Percentiles rank a stretch among this genome's conserved stretches.
These are phyloP conservation scores for Bacidia rubella DNA, from an alignment of 495 filamentous ascomycete genomes.

Conservation along the genomic window DNA sequence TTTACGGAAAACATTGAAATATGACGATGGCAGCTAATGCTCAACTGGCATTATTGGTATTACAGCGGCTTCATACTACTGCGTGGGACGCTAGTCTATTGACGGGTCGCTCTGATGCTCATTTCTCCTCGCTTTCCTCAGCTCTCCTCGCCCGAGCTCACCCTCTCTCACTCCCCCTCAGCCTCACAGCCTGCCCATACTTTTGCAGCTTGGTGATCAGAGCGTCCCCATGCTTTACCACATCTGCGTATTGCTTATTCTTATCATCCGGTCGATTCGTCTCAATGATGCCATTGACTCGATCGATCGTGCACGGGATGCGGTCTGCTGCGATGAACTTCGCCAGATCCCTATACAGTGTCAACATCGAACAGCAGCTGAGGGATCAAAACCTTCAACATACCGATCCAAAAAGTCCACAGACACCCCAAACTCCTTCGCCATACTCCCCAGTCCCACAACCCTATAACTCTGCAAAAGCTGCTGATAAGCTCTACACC, in stretches of 20 bases:
- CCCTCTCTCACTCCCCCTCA: slow-evolving; percentile 84
- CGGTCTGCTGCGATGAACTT: slow-evolving; percentile 94
- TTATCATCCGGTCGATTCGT: slow-evolving; percentile 95
- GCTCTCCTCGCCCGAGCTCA: slow-evolving; percentile 15
- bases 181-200: slow-evolving; percentile 88
- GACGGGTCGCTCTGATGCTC: background rate
- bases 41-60: no score
- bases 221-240: slow-evolving; percentile 92
- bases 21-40: no score
- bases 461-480: slow-evolving; percentile 94
- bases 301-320: slow-evolving; percentile 92
- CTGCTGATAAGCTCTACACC: slow-evolving; percentile 87
- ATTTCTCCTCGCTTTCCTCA: background rate
- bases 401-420: slow-evolving; percentile 93
- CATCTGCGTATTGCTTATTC: slow-evolving; percentile 96
- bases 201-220: slow-evolving; percentile 98
- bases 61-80: no score
- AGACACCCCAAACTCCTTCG: slow-evolving; percentile 85
- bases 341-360: slow-evolving; percentile 61
- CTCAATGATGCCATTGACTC: slow-evolving; percentile 94
- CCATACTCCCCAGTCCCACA: slow-evolving; percentile 93
- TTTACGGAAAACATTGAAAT: no score
- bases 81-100: no score
- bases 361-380: background rate
- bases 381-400: slow-evolving; percentile 13